Evolutionary conservation across 768 basidiomycete genomes (phyloP).

Genomic region (Rhodotorula sphaerocarpa): DNA sequence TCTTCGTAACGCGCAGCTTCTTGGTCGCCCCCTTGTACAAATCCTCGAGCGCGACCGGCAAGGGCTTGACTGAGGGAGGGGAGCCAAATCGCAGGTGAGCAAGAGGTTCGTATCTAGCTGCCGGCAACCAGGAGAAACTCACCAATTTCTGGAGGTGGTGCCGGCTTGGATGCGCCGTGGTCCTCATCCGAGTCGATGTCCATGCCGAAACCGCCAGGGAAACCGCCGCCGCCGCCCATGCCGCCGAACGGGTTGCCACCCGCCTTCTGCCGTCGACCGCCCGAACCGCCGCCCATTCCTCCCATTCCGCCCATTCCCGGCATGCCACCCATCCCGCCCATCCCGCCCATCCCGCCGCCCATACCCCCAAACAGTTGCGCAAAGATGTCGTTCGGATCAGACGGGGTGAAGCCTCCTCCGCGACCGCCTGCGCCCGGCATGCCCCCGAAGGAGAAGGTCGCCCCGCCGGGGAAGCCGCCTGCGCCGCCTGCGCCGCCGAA

Average conservation of each 20-base stretch:
- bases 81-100: neutral
- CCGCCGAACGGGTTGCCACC: slow-evolving; percentile 32
- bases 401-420: slow-evolving; percentile 58
- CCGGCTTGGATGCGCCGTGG: slow-evolving; percentile 2
- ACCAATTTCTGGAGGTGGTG: slow-evolving; percentile 29
- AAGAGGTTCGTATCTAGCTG: neutral
- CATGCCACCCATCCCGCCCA: too few species aligned
- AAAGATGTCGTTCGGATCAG: slow-evolving; percentile 81
- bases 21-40: slow-evolving; percentile 78
- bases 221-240: slow-evolving; percentile 37
- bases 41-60: slow-evolving; percentile 77
- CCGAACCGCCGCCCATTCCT: too few species aligned
- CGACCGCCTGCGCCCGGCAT: slow-evolving; percentile 40
- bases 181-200: slow-evolving; percentile 36
- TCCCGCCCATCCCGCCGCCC: too few species aligned
- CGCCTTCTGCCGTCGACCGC: neutral
- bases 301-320: too few species aligned
- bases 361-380: slow-evolving; percentile 52
- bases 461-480: slow-evolving; percentile 43
- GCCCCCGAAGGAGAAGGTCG: slow-evolving; percentile 44
- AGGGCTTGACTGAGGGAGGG: slow-evolving; percentile 49
- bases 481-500: slow-evolving; percentile 30
- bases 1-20: slow-evolving; percentile 75
- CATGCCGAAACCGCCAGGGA: slow-evolving; percentile 37
- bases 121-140: neutral